These are phyloP conservation scores for Sporisorium iseilematis-ciliati DNA, from an alignment of 1,284 basidiomycete species.

Conservation along the genomic window DNA sequence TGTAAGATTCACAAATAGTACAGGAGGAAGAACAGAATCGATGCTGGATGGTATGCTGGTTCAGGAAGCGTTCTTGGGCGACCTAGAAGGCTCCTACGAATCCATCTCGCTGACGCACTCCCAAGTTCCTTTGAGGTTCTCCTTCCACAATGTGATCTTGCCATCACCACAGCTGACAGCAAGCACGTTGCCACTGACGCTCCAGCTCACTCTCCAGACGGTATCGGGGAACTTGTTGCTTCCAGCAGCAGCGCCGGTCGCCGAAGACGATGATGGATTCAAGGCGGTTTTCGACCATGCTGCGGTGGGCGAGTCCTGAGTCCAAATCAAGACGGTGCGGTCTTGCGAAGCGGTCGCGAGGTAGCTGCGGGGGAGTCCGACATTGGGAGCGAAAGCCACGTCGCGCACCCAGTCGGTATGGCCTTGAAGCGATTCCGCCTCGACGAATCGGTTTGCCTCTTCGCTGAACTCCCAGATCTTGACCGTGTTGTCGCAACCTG, in stretches of 20 bases:
- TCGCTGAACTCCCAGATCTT: slow-evolving; percentile 87
- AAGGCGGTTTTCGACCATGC: slow-evolving; percentile 88
- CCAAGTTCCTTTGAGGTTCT: slow-evolving; percentile 92
- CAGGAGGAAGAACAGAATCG: neutral
- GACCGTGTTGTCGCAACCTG: slow-evolving; percentile 95
- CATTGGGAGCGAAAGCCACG: slow-evolving; percentile 96
- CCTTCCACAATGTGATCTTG: slow-evolving; percentile 98
- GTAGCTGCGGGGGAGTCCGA: slow-evolving; percentile 92
- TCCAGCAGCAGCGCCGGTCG: slow-evolving; percentile 16
- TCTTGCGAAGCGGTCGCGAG: slow-evolving; percentile 95
- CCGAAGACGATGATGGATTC: slow-evolving; percentile 75
- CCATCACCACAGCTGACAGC: slow-evolving; percentile 98
- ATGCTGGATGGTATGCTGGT: slow-evolving; percentile 1
- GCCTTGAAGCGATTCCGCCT: slow-evolving; percentile 61
- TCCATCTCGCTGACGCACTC: slow-evolving; percentile 79
- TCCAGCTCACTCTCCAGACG: slow-evolving; percentile 98
- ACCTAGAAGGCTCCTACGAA: slow-evolving; percentile 11
- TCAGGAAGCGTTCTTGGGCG: neutral
- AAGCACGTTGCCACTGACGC: slow-evolving; percentile 92
- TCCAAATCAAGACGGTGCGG: slow-evolving; percentile 91
- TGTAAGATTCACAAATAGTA: slow-evolving; percentile 2
- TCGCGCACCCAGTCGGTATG: slow-evolving; percentile 98
- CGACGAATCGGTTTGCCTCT: slow-evolving; percentile 62
- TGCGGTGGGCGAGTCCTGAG: slow-evolving; percentile 81
- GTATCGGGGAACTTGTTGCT: slow-evolving; percentile 66